Evolutionary conservation across 805 yeast genomes (phyloP), one percentile per base, ranked within the genome.

Genomic region (Yarrowia sp.): DNA sequence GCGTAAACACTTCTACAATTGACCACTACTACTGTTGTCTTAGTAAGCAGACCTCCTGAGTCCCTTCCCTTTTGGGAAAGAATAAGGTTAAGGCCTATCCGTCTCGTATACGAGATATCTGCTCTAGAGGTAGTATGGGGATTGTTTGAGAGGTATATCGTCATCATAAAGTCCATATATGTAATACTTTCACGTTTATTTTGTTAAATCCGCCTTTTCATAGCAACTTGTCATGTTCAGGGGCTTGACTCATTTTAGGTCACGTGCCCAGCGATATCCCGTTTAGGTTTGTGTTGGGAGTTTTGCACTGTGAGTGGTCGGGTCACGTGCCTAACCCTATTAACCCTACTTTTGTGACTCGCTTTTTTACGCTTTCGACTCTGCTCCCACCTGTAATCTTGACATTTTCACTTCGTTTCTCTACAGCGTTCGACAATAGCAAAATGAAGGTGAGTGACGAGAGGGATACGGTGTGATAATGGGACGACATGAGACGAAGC

Each of bases 311-410:
- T 33, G 58, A 51, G 58, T 51, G n/a, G 18, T 6, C 4, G 5
- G 4, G 18, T 51, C 58, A 51, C 42, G 58, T 51, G 58, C 31
- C 4, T 24, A 51, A 35, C 58, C 58, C 58, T 51, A 51, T 9
- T 4, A 51, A 51, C 58, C 58, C 58, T 51, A 51, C 16, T 7
- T 33, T 16, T 51, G 58, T 51, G 58, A 51, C 58, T 51, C 29
- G 42, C 42, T 16, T 51, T 51, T 51, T 51, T 51, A 35, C 58
- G 42, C 56, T 47, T 51, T 51, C 32, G 58, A 51, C 58, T 51
- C 58, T 51, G 58, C 58, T 51, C 58, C 58, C 58, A 51, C 42
- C 58, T 51, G 42, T 49, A 51, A 51, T 51, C 58, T 51, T 51
- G 58, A 51, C 42, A 51, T 51, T 51, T 51, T 51, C 58, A 51